Evolutionary conservation across 2,329 filamentous ascomycete genomes (phyloP).

Genomic region (Orbilia ellipsospora): DNA sequence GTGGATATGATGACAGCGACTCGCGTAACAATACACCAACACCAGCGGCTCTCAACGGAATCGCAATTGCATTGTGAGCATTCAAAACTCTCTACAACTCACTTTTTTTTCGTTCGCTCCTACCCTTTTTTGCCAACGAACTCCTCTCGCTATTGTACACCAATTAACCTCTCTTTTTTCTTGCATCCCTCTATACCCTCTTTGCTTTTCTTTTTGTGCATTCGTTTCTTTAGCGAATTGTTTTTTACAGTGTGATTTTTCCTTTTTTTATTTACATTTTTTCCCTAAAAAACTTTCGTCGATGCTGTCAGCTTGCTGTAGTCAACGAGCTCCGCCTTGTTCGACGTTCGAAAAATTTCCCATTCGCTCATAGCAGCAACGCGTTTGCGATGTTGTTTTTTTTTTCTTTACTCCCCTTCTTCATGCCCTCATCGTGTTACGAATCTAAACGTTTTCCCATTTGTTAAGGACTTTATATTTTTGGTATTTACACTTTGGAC

Average conservation of each 20-base stretch:
- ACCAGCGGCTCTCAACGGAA: constrained; percentile 39
- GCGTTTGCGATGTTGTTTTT: constrained; percentile 9
- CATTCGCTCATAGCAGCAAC: constrained; percentile 6
- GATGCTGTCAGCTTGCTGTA: constrained; percentile 25
- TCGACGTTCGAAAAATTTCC: constrained; percentile 4
- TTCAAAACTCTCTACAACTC: not conserved
- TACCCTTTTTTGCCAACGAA: constrained; percentile 1
- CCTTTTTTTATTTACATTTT: constrained; percentile 7
- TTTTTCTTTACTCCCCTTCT: constrained; percentile 16
- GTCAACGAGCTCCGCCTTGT: constrained; percentile 47
- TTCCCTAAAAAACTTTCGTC: constrained; percentile 13
- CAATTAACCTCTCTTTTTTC: not conserved
- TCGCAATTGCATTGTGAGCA: constrained; percentile 44
- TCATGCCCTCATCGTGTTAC: constrained; percentile 39
- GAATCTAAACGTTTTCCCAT: constrained; percentile 46
- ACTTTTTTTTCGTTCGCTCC: constrained; percentile 12
- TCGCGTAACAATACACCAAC: constrained; percentile 49
- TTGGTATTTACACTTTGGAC: constrained; percentile 31
- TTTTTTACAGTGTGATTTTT: constrained; percentile 7
- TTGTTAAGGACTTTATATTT: constrained; percentile 45
- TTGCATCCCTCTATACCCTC: constrained; percentile 31
- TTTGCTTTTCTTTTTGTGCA: constrained; percentile 34
- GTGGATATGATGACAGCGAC: constrained; percentile 31
- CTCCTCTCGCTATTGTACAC: constrained; percentile 1
- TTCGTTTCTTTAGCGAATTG: constrained; percentile 47